Base-by-base conservation (phyloP, 1,139 yeast genomes). In the Saccharomycopsis crataegensis region DNA sequence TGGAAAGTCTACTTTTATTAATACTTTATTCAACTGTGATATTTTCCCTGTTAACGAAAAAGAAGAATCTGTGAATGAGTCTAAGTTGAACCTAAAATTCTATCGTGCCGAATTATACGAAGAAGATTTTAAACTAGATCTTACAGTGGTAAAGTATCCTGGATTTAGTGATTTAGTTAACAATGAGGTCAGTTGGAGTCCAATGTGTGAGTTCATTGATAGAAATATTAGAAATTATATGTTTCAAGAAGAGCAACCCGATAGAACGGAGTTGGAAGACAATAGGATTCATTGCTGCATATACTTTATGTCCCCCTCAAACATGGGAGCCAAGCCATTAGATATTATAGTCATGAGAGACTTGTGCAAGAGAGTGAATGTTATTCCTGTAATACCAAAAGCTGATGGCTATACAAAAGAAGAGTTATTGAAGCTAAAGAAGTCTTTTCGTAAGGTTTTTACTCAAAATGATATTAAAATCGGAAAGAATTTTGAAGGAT, bases 121-220 rank as follows among this genome's bases (percentile, higher is more conserved):
- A 60, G 69, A 77, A 34, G 74, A 71, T 8, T 77, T 82, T 51
- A 71, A 70, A 43, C 72, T 83, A 54, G 70, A 72, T 50, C 70
- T 84, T 55, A 78, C 77, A 1, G 71, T 80, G 7, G 78, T 85
- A 57, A 88, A 79, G 58, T 85, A 93, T 0, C 93, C 93, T 3
- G 89, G 89, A 42, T 88, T 85, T 70, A 95, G 94, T 57, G 88
- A 85, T 62, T 79, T 74, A 61, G 72, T 85, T 62, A 80, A 80
- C 62, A 83, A 82, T 62, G 68, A 70, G 40, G 73, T 72, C 56
- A 70, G 80, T 2, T 83, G 89, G 86, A 70, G 72, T 1, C 82
- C 88, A 0, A 64, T 82, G 28, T 71, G 75, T 38, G 74, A 79
- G 53, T 82, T 72, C 62, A 75, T 85, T 56, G 89, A 83, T 56